Conservation (phyloP, 495 filamentous ascomycete genomes). For the Lichina pygmaea region DNA sequence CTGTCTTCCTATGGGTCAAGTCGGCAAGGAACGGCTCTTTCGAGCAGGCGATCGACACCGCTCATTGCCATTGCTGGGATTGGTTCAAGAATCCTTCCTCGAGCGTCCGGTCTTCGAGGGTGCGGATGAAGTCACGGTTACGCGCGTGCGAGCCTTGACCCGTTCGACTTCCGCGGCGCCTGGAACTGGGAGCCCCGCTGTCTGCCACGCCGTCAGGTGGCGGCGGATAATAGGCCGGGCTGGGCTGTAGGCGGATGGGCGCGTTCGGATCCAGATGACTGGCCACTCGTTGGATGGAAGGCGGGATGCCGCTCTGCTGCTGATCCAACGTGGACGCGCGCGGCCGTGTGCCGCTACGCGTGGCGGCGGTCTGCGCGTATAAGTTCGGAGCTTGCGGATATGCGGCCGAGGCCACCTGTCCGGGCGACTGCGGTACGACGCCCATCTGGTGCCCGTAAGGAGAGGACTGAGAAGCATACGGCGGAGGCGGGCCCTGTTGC, state of each 20-base stretch:
- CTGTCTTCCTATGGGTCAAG: too few species aligned
- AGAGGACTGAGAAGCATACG: slow-evolving; percentile 46
- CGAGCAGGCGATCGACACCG: too few species aligned
- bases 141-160: slow-evolving; percentile 23
- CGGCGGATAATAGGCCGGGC: slow-evolving; percentile 91
- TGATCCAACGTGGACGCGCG: slow-evolving; percentile 90
- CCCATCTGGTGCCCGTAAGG: slow-evolving; percentile 45
- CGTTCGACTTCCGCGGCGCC: slow-evolving; percentile 53
- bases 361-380: slow-evolving; percentile 55
- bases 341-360: slow-evolving; percentile 47
- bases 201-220: slow-evolving; percentile 67
- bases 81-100: slow-evolving; percentile 57
- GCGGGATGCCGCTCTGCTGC: slow-evolving; percentile 70
- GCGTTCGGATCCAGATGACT: slow-evolving; percentile 89
- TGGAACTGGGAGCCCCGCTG: slow-evolving; percentile 25
- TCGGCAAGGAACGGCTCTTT: too few species aligned
- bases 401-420: slow-evolving; percentile 40
- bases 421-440: slow-evolving; percentile 31
- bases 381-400: slow-evolving; percentile 46
- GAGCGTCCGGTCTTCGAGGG: slow-evolving; percentile 73
- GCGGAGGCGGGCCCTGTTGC: slow-evolving; percentile 53
- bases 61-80: slow-evolving; percentile 12
- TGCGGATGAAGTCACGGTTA: slow-evolving; percentile 78
- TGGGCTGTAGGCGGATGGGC: slow-evolving; percentile 83
- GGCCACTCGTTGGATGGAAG: slow-evolving; percentile 82